Conservation (phyloP, 257 asterid species). For the Solanum lignicaule region DNA sequence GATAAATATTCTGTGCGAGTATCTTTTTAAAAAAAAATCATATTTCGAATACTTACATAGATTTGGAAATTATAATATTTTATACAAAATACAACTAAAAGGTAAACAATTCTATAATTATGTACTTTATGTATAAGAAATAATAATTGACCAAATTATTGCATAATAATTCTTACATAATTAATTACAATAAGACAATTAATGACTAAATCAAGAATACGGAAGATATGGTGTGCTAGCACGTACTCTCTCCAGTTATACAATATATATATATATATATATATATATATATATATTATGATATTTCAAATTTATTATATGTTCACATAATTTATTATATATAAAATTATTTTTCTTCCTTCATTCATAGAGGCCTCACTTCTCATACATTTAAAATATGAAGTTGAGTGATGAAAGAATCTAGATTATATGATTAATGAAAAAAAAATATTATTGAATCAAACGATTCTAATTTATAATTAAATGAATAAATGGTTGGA, state of each 20-base stretch:
- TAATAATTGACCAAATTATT: not conserved
- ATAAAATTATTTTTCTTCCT: not conserved
- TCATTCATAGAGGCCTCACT: not conserved
- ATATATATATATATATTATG: too few relatives aligned
- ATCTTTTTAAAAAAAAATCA: too few relatives aligned
- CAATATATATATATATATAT: too few relatives aligned
- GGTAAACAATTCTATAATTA: not conserved
- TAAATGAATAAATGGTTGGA: not conserved
- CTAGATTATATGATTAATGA: not conserved
- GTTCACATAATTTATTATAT: too few relatives aligned
- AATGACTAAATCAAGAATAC: too few relatives aligned
- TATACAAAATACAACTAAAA: not conserved
- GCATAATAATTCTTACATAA: not conserved
- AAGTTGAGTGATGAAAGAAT: not conserved
- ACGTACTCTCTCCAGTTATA: not conserved
- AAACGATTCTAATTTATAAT: not conserved
- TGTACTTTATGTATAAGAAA: not conserved
- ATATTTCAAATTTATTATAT: too few relatives aligned
- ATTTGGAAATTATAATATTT: not conserved
- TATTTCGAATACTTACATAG: too few relatives aligned
- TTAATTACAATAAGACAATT: not conserved
- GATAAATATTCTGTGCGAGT: too few relatives aligned
- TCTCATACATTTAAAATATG: not conserved
- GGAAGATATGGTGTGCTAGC: not conserved
- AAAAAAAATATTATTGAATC: not conserved